Evolutionary conservation across 352 stramenopile species (phyloP).

Genomic region (Phytophthora litchii): DNA sequence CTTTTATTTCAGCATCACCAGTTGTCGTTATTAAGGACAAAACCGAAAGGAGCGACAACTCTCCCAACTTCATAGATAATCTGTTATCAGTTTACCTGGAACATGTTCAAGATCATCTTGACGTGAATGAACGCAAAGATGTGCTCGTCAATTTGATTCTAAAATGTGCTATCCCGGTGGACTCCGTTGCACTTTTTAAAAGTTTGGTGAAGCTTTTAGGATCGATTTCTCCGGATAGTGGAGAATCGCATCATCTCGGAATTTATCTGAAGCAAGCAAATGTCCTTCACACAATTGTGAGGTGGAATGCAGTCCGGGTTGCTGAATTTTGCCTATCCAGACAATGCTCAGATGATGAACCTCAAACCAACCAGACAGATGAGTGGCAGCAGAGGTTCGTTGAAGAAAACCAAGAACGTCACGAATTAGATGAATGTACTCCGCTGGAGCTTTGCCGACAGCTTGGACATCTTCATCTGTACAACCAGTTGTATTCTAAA

Average conservation of each 20-base stretch:
- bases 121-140: conserved; percentile 3
- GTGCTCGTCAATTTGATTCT: conserved; percentile 18
- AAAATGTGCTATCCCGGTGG: conserved; percentile 20
- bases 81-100: conserved; percentile 19
- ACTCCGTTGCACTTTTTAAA: conserved; percentile 13
- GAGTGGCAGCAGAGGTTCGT: conserved; percentile 16
- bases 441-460: conserved; percentile 36
- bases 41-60: background rate
- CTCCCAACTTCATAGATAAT: background rate
- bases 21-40: background rate
- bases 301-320: conserved; percentile 47
- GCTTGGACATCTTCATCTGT: conserved; percentile 32
- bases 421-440: conserved; percentile 24
- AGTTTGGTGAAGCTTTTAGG: conserved; percentile 7
- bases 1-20: conserved; percentile 16
- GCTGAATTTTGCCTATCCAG: conserved; percentile 15
- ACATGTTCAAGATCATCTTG: conserved; percentile 12
- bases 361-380: background rate
- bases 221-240: too few relatives aligned
- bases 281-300: conserved; percentile 30
- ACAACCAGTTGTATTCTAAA: conserved; percentile 7
- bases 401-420: conserved; percentile 3
- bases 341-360: background rate
- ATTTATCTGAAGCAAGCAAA: background rate
- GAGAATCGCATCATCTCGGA: background rate